Percentiles rank a stretch among this genome's conserved stretches.
Conservation (phyloP, 768 basidiomycete species). For the Hemileccinum rubropunctum region DNA sequence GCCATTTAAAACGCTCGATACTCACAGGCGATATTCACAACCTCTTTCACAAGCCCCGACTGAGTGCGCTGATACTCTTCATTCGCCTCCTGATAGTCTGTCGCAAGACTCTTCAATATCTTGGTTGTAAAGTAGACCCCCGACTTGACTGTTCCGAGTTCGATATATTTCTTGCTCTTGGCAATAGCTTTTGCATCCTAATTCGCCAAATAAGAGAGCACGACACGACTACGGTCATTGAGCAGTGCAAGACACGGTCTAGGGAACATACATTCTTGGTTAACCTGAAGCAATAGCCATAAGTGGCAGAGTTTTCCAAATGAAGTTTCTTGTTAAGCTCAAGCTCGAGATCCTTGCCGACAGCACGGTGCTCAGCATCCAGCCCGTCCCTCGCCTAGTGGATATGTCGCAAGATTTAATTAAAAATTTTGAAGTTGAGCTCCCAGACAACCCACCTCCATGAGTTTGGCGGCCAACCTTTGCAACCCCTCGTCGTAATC, state of each 20-base stretch:
- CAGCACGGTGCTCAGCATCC: slow-evolving; percentile 74
- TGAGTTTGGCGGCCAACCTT: slow-evolving; percentile 64
- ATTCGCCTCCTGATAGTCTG: slow-evolving; percentile 66
- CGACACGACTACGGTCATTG: background rate
- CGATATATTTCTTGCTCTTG: slow-evolving; percentile 67
- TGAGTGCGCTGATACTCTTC: slow-evolving; percentile 75
- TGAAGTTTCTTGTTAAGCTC: slow-evolving; percentile 96
- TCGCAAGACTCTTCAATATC: slow-evolving; percentile 65
- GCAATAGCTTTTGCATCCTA: slow-evolving; percentile 80
- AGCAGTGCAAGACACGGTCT: background rate
- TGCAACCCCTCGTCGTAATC: slow-evolving; percentile 82
- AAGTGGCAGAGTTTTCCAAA: slow-evolving; percentile 83
- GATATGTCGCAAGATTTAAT: too few species aligned
- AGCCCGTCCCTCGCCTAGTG: slow-evolving; percentile 67
- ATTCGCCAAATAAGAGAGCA: background rate
- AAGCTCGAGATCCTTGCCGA: slow-evolving; percentile 67
- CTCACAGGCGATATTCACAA: slow-evolving; percentile 89
- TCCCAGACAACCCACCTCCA: slow-evolving; percentile 38
- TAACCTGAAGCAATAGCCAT: slow-evolving; percentile 90
- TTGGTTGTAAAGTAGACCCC: slow-evolving; percentile 89
- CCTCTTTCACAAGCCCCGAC: slow-evolving; percentile 81
- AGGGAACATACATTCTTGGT: slow-evolving; percentile 74
- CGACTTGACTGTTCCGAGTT: slow-evolving; percentile 80
- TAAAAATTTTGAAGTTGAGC: background rate
- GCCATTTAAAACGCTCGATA: background rate